Percentiles rank a stretch among this genome's conserved stretches.
Conservation (phyloP, 1,284 basidiomycete species). For the Paramarasmius palmivorus region DNA sequence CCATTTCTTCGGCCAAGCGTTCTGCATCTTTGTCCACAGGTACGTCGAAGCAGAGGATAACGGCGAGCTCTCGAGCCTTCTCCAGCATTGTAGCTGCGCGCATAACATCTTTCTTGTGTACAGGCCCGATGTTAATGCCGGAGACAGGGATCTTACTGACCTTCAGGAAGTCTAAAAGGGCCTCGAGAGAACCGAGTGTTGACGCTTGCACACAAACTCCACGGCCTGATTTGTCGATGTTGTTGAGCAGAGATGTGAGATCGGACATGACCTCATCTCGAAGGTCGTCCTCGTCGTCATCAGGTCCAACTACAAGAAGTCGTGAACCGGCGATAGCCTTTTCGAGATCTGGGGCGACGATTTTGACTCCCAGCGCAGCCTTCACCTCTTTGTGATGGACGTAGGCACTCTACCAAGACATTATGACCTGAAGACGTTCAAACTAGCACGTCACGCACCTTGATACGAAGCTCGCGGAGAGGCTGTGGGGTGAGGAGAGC, state of each 20-base stretch:
- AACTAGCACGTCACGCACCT: slow-evolving; percentile 53
- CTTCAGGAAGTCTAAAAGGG: slow-evolving; percentile 94
- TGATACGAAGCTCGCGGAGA: slow-evolving; percentile 93
- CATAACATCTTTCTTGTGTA: slow-evolving; percentile 96
- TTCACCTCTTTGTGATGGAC: slow-evolving; percentile 99
- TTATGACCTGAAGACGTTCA: slow-evolving; percentile 15
- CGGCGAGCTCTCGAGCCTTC: slow-evolving; percentile 93
- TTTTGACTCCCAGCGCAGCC: slow-evolving; percentile 97
- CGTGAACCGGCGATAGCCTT: slow-evolving; percentile 99
- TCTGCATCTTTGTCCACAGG: slow-evolving; percentile 92
- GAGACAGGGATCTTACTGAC: slow-evolving; percentile 96
- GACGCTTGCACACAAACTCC: slow-evolving; percentile 99
- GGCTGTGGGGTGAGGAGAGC: slow-evolving; percentile 97
- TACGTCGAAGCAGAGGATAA: slow-evolving; percentile 97
- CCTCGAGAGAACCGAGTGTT: slow-evolving; percentile 96
- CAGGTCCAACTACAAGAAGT: slow-evolving; percentile 87
- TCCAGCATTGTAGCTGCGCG: slow-evolving; percentile 94
- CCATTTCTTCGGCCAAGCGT: slow-evolving; percentile 89
- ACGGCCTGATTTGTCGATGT: slow-evolving; percentile 91
- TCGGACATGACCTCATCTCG: slow-evolving; percentile 98
- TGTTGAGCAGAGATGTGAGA: slow-evolving; percentile 86
- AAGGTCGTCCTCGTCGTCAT: slow-evolving; percentile 95
- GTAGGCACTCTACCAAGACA: slow-evolving; percentile 77
- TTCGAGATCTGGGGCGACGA: slow-evolving; percentile 93
- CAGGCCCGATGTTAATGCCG: slow-evolving; percentile 97